Base-by-base conservation (phyloP, 176 grass and related monocot genomes). In the Zoysia japonica region DNA sequence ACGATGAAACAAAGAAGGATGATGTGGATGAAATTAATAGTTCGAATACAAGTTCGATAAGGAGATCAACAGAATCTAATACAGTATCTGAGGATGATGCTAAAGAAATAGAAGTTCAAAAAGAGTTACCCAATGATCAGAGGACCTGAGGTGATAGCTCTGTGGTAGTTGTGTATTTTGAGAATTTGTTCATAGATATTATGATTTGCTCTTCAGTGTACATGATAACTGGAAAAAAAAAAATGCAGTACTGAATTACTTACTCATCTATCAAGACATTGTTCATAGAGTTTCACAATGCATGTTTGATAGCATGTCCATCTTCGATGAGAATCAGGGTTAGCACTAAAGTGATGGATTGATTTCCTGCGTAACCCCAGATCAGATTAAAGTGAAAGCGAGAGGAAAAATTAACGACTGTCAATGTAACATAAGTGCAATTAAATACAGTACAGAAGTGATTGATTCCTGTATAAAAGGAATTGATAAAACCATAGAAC, bases 1-100 rank as follows among this genome's bases (percentile, higher is more conserved):
- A 45, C 3, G 13, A 86, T 7, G 71, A 86, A 90, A 76, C 39
- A 55, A 89, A 12, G 0, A 16, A 89, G 5, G 83, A 62, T 1
- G 61, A 72, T 51, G 4, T 2, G 12, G 61, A 85, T 62, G 72
- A 61, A 82, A 85, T 76, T 43, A 61, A 12, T 9, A 74, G 68
- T 67, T 64, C 73, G 52, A 73, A 85, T 45, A 71, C 51, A 88
- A 70, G 35, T 76, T 78, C 81, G 0, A 43, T 41, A 36, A 47
- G 54, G 42, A 46, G 2, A 68, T 61, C 65, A 40, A 11, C 20
- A 75, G 76, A 84, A 64, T 65, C 19, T 56, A 65, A 57, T 37
- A 37, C 41, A n/a, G 49, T 39, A n/a, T 79, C 81, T 47, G 67
- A 78, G 47, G 47, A 43, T 13, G 11, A 70, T 75, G 54, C 46